Conservation (phyloP, 257 asterid species). For the Thymus mandschuricus region DNA sequence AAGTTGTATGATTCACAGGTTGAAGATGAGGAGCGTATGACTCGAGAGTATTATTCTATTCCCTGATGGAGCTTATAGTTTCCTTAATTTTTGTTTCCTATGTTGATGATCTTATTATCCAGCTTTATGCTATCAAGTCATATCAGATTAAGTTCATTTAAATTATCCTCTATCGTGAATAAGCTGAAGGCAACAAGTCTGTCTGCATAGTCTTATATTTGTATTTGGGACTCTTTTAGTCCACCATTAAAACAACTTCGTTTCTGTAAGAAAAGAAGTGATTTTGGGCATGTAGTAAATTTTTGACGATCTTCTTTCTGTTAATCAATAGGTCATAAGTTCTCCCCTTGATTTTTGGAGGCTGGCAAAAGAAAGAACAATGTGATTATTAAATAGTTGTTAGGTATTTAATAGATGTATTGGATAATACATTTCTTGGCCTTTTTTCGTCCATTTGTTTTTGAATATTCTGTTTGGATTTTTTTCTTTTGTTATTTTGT, state of each 20-base stretch:
- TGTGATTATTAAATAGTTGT: conserved; percentile 22
- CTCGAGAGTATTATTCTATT: conserved; percentile 66
- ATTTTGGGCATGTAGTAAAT: background rate
- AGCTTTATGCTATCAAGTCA: conserved; percentile 11
- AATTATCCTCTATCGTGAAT: background rate
- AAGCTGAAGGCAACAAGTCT: background rate
- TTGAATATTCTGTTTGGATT: too few relatives aligned
- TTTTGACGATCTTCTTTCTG: background rate
- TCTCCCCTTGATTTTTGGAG: conserved; percentile 2
- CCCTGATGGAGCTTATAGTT: conserved; percentile 7
- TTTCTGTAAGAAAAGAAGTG: background rate
- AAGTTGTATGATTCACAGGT: conserved; percentile 65
- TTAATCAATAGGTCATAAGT: background rate
- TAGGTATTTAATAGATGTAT: conserved; percentile 2
- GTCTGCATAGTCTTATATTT: conserved; percentile 1
- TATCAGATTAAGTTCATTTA: background rate
- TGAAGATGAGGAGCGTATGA: conserved; percentile 80
- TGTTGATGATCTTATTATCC: conserved; percentile 25
- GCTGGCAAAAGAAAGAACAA: conserved; percentile 2
- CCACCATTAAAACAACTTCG: background rate
- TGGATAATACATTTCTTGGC: conserved; percentile 3
- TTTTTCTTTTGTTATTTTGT: too few relatives aligned
- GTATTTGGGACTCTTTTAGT: background rate
- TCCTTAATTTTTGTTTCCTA: conserved; percentile 21
- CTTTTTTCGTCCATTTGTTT: conserved; percentile 3